Evolutionary conservation across 169 alveolate species (phyloP), one percentile per base, ranked within the genome.

Genomic region (Perkinsus chesapeaki): DNA sequence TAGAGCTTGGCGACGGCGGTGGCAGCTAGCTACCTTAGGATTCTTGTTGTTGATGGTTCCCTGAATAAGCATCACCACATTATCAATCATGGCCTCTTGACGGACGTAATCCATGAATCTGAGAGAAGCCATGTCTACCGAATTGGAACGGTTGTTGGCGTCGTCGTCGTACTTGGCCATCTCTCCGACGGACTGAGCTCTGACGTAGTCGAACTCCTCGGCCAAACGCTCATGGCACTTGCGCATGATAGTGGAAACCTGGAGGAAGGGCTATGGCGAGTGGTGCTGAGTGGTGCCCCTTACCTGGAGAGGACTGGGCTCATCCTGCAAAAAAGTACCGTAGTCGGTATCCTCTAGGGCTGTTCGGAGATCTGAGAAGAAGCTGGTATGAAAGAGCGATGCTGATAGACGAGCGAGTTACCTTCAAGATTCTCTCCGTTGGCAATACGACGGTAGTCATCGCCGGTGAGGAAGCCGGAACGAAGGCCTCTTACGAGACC

Each of bases 321-420:
- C 99, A 93, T 98, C 99, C 96, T 98, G 98, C 94, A 99, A 94
- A 94, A 98, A 99, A 43, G 98, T 94, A 39, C 97, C 98, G 96
- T 99, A 99, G 95, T 99, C 99, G 38, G 99, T 99, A 94, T 99
- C 99, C 94, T 99, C 99, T 91, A 99, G 97, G 73, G 98, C 98
- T 92, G 98, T 95, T 60, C 98, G 96, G 92, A 98, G 96, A 92
- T 96, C 97, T 92, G 91, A 95, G 95, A 48, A 95, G 92, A 31
- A 23, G 48, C 92, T 37, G 10, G 60, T 39, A 3, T n/a, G 27
- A 39, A n/a, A 39, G 38, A 39, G 36, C 3, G 60, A 0, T 7
- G 72, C 39, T 10, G 38, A 3, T 34, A 82, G n/a, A n/a, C n/a
- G n/a, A n/a, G n/a, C n/a, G n/a, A n/a, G n/a, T 9, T 92, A 95